Percentiles rank a stretch among this genome's conserved stretches.
Evolutionary conservation across 495 filamentous ascomycete species (phyloP).

Genomic region (Daldinia bambusicola): DNA sequence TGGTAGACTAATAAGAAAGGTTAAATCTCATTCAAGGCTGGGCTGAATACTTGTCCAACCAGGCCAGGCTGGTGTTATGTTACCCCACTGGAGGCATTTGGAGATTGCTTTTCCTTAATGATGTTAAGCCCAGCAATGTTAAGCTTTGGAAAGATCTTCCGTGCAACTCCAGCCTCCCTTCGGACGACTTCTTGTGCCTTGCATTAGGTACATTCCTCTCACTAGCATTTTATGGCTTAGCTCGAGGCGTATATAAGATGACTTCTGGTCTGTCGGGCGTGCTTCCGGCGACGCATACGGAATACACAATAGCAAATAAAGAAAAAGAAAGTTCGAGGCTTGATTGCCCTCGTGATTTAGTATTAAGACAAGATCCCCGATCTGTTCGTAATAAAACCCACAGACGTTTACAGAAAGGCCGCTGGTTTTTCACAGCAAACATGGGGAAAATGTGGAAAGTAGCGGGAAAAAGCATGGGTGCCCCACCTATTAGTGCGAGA

Average conservation of each 20-base stretch:
- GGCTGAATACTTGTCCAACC: slow-evolving; percentile 4
- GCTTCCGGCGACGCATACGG: slow-evolving; percentile 13
- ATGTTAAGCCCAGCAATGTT: slow-evolving; percentile 26
- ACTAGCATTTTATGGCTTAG: slow-evolving; percentile 15
- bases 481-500: slow-evolving; percentile 6
- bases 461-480: not conserved
- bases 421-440: not conserved
- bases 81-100: slow-evolving; percentile 35
- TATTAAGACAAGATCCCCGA: not conserved
- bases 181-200: slow-evolving; percentile 28
- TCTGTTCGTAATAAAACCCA: not conserved
- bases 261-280: not conserved
- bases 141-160: slow-evolving; percentile 18
- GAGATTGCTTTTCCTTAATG: slow-evolving; percentile 29
- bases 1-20: slow-evolving; percentile 6
- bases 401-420: not conserved
- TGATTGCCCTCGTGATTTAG: not conserved
- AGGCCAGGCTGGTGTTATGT: not conserved
- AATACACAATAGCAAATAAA: not conserved
- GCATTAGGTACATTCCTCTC: slow-evolving; percentile 26
- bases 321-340: slow-evolving; percentile 1
- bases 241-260: not conserved
- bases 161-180: slow-evolving; percentile 36
- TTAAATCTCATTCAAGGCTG: slow-evolving; percentile 2
- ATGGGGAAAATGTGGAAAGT: not conserved